Percentiles rank a stretch among this genome's conserved stretches.
These are phyloP conservation scores for Pichia insulana DNA, from an alignment of 805 yeast genomes.

Conservation along the genomic window DNA sequence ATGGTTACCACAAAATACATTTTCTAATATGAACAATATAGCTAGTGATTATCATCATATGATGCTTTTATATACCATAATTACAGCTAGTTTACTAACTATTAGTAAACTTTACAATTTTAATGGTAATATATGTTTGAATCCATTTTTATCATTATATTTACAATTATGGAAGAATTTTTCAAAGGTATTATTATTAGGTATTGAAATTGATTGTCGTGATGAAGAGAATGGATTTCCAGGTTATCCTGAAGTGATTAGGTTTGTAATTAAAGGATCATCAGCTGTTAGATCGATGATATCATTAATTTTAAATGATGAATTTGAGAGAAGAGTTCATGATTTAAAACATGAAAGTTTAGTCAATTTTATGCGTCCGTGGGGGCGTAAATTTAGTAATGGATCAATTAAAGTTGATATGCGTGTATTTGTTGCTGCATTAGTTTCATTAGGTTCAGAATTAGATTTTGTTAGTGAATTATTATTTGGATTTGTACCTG, in stretches of 20 bases:
- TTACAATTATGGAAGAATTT: slow-evolving; percentile 59
- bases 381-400: slow-evolving; percentile 50
- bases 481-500: slow-evolving; percentile 45
- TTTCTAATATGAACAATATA: slow-evolving; percentile 17
- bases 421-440: slow-evolving; percentile 48
- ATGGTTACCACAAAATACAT: slow-evolving; percentile 32
- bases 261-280: slow-evolving; percentile 50
- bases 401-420: slow-evolving; percentile 55
- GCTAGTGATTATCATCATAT: slow-evolving; percentile 30
- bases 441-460: slow-evolving; percentile 40
- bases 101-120: slow-evolving; percentile 35
- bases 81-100: slow-evolving; percentile 33
- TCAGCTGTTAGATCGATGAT: slow-evolving; percentile 53
- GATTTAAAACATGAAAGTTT: slow-evolving; percentile 55
- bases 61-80: slow-evolving; percentile 37
- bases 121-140: slow-evolving; percentile 32
- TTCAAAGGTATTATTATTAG: slow-evolving; percentile 49
- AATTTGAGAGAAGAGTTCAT: slow-evolving; percentile 34
- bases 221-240: slow-evolving; percentile 35
- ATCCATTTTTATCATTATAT: slow-evolving; percentile 55
- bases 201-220: slow-evolving; percentile 50
- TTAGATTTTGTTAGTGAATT: slow-evolving; percentile 44
- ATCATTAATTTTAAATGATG: slow-evolving; percentile 51
- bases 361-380: slow-evolving; percentile 54
- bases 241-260: slow-evolving; percentile 37